Base-by-base conservation (phyloP, 352 stramenopile species). In the Albugo candida region DNA sequence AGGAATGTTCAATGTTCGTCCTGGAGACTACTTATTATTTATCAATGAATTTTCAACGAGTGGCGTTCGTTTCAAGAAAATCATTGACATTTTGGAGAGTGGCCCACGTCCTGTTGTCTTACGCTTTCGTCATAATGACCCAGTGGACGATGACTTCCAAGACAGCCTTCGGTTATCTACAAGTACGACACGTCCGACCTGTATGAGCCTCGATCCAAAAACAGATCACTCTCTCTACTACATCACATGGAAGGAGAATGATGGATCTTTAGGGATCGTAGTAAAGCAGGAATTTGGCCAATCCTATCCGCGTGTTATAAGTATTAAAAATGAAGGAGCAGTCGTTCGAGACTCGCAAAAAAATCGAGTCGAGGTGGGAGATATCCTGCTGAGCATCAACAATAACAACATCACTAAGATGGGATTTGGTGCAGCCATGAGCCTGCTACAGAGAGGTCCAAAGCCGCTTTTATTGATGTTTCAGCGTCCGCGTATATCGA, bases 331-430 rank as follows among this genome's bases (percentile, higher is more conserved):
- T 52, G 78, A 92, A 53, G 78, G 78, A 35, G 78, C 78, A 24
- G 78, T 87, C 17, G 76, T 67, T 6, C 70, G 77, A 13, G 61
- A 82, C 41, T 85, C 72, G 13, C 75, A 91, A 58, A 84, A 83
- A 51, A 86, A 87, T 48, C 71, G 71, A 14, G 74, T 92, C 20
- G 69, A 83, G 52, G 72, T 84, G 16, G 78, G 78, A 21, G 78
- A 92, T 39, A 59, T 86, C 34, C 44, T 92, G 31, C 60, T 92
- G 16, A 86, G 75, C 52, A 88, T 92, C 51, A 92, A 92, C 61
- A 86, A 92, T 64, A 86, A 92, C 61, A 87, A 92, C 59, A 92
- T 92, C 53, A 85, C 72, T 60, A 85, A 86, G 51, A 92, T 92
- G 73, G 78, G 78, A 39, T 92, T 92, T 52, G 75, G 73, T 10